Evolutionary conservation across 768 basidiomycete genomes (phyloP), one percentile per base, ranked within the genome.

Genomic region (Pulveroboletus frians): DNA sequence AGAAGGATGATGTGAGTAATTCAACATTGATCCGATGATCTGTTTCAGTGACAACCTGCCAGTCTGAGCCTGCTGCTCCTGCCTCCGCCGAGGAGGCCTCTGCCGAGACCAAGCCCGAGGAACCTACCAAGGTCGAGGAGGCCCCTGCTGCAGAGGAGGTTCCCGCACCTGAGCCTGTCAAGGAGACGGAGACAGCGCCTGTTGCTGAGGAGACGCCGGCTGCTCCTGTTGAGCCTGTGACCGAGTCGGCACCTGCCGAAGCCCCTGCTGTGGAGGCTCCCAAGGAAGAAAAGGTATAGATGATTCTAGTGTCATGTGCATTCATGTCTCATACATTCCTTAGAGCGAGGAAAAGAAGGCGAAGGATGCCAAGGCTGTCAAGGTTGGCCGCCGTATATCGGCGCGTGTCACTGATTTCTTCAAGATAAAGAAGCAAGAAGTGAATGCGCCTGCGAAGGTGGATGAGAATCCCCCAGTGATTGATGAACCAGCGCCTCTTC

Each of bases 401-500:
- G 78, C 85, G 21, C 88, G 89, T 18, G 82, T 95, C 37, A 78
- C 77, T 46, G 86, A 85, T 46, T 78, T 94, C 69, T 89, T 94
- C 81, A 91, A 85, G 76, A 42, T 76, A 47, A 88, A 78, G 74
- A 72, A 81, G 71, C 57, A 71, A 13, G 84, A 88, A 63, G 78
- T 81, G 31, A 63, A 76, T 10, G 64, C 83, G 6, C 81, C 90
- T 48, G 76, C 88, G 39, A 92, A 91, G 77, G 88, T 92, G 49
- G 85, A 91, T 54, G 88, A 92, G 74, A 76, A 89, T 67, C 89
- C 92, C 34, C 91, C 92, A 56, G 83, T 84, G 76, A 87, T 93
- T 57, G 92, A 91, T 43, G 83, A 88, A 71, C 88, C 88, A 42
- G 60, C 77, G 27, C 85, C 85, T 10, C 80, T 92, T 54, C 89